Evolutionary conservation across 345 rosid genomes (phyloP), one percentile per base, ranked within the genome.

Genomic region (Citrus medica): DNA sequence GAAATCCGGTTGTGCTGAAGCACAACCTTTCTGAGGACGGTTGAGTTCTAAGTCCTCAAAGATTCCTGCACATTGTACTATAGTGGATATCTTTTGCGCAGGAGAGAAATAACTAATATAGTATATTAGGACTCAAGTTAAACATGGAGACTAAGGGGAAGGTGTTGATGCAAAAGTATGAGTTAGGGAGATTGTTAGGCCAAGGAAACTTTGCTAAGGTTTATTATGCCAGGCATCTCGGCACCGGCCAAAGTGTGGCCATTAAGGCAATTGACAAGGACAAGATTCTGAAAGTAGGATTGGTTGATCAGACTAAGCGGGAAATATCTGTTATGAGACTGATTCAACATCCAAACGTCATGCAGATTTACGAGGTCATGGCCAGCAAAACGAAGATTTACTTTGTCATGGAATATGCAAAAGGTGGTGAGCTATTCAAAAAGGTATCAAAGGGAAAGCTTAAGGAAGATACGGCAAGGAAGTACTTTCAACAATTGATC

Each of bases 311-410:
- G 80, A 84, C 83, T 37, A 86, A 86, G 82, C 76, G 86, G 4
- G 89, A 86, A 69, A 81, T 86, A 53, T 79, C 82, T 58, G 72
- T 84, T 58, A 84, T 84, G 89, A 84, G 80, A 72, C 42, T 86
- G 77, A 48, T 84, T 25, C 80, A 77, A 38, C 86, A 86, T 78
- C 81, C 87, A 53, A 86, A 86, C 38, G 82, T 86, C 33, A 85
- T 86, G 30, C 86, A 86, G 38, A 80, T 86, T 55, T 79, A 83
- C 32, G 89, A 84, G 82, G 89, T 86, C 4, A 62, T 84, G 86
- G 89, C 89, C n/a, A 80, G 86, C 67, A 86, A 83, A 76, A 84
- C 83, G 51, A 86, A 80, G 80, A 86, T 86, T 64, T 86, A 84
- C 80, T 83, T 83, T 72, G 89, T 79, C 9, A 84, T 82, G 79